Percentiles rank a stretch among this genome's conserved stretches.
Evolutionary conservation across 768 basidiomycete genomes (phyloP).

Genomic region (Pholiota molesta): DNA sequence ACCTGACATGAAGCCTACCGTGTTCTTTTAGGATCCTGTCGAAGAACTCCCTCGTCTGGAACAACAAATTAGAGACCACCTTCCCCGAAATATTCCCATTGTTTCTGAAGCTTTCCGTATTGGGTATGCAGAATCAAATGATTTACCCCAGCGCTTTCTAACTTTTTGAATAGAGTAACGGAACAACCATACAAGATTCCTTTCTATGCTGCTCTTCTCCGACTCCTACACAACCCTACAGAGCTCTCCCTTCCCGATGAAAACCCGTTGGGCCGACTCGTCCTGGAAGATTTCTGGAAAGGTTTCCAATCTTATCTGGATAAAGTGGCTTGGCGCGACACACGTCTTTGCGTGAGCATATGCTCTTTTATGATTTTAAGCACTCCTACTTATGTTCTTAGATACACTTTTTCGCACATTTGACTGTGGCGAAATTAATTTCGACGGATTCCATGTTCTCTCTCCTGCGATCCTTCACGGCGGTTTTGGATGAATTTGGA

Average conservation of each 20-base stretch:
- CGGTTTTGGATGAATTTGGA: constrained; percentile 88
- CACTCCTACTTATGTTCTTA: constrained; percentile 32
- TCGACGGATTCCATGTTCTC: constrained; percentile 78
- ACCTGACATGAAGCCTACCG: constrained; percentile 12
- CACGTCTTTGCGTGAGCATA: constrained; percentile 77
- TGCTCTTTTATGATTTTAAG: not conserved
- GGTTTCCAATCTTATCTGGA: constrained; percentile 90
- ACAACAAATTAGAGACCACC: constrained; percentile 62
- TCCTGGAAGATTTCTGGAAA: constrained; percentile 90
- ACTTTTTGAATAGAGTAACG: constrained; percentile 59
- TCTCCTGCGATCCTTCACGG: constrained; percentile 81
- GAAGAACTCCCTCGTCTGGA: constrained; percentile 74
- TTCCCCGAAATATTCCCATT: constrained; percentile 58
- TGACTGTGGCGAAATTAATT: constrained; percentile 76
- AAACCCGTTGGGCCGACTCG: constrained; percentile 62
- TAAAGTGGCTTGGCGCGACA: constrained; percentile 89
- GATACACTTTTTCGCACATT: constrained; percentile 93
- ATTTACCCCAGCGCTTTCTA: constrained; percentile 7
- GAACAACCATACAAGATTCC: constrained; percentile 96
- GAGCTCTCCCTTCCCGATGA: constrained; percentile 40
- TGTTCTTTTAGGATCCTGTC: constrained; percentile 55
- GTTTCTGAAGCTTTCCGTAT: constrained; percentile 77
- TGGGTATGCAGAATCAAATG: constrained; percentile 48
- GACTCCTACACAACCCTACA: constrained; percentile 59
- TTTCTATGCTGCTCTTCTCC: constrained; percentile 81